phyloP scores from a whole-genome alignment of 257 asterid genomes.

The Ocimum tenuiflorum region DNA sequence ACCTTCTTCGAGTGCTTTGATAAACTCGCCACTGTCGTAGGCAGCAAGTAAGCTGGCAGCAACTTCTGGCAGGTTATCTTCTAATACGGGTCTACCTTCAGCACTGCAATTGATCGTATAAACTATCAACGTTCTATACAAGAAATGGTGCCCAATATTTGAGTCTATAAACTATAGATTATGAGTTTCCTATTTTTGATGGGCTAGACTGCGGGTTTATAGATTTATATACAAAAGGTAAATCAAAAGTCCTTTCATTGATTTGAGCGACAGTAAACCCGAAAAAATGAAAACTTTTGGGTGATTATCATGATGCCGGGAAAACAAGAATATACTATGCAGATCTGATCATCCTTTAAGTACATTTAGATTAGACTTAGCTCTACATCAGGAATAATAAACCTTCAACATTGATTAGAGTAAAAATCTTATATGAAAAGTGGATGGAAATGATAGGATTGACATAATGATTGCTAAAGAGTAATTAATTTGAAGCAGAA shows the following conservation, averaged over 20 bases:
- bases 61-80: constrained; percentile 71
- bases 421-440: background rate
- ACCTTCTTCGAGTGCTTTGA: constrained; percentile 73
- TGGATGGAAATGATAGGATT: background rate
- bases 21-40: constrained; percentile 69
- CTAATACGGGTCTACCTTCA: constrained; percentile 57
- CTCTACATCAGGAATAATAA: no score
- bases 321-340: no score
- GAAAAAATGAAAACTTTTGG: no score
- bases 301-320: no score
- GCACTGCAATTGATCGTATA: constrained; percentile 41
- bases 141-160: background rate
- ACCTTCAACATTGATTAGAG: no score
- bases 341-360: background rate
- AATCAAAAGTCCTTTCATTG: no score
- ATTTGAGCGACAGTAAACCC: no score
- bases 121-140: background rate
- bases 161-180: background rate
- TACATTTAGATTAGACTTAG: background rate
- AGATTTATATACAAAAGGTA: background rate
- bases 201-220: background rate
- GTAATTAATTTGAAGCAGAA: background rate
- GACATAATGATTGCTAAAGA: background rate
- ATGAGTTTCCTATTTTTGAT: no score
- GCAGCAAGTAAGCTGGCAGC: constrained; percentile 65